These are phyloP conservation scores for Mycena crocata DNA, from an alignment of 768 basidiomycete species.

Conservation along the genomic window DNA sequence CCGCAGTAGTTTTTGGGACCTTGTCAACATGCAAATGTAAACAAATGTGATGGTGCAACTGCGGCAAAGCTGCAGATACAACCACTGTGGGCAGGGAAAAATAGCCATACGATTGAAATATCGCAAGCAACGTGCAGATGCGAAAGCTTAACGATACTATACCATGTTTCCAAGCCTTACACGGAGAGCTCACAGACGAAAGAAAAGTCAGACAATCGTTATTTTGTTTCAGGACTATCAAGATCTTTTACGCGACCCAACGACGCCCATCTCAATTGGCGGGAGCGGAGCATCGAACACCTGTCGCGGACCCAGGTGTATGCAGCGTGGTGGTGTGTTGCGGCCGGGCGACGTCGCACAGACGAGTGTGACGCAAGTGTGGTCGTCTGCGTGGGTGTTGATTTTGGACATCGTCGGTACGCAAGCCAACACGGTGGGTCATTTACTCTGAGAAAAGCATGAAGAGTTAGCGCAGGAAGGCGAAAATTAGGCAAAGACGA, in stretches of 20 bases:
- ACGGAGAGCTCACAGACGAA: not conserved
- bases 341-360: conserved; percentile 26
- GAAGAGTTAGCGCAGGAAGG: not conserved
- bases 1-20: no score
- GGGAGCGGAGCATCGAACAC: conserved; percentile 19
- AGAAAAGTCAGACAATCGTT: conserved; percentile 2
- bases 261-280: conserved; percentile 26
- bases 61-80: no score
- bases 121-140: no score
- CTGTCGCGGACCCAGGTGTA: conserved; percentile 27
- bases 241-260: conserved; percentile 29
- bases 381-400: conserved; percentile 27
- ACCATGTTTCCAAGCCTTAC: no score
- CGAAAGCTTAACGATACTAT: no score
- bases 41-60: no score
- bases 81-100: no score
- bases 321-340: conserved; percentile 12
- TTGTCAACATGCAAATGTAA: no score
- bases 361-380: conserved; percentile 7
- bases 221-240: conserved; percentile 24
- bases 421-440: conserved; percentile 24
- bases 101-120: no score
- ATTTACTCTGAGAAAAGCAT: conserved; percentile 24
- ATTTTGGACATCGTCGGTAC: conserved; percentile 19
- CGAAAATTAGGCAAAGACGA: conserved; percentile 33